Conservation (phyloP, 2,329 filamentous ascomycete genomes). For the Elsinoe arachidis region DNA sequence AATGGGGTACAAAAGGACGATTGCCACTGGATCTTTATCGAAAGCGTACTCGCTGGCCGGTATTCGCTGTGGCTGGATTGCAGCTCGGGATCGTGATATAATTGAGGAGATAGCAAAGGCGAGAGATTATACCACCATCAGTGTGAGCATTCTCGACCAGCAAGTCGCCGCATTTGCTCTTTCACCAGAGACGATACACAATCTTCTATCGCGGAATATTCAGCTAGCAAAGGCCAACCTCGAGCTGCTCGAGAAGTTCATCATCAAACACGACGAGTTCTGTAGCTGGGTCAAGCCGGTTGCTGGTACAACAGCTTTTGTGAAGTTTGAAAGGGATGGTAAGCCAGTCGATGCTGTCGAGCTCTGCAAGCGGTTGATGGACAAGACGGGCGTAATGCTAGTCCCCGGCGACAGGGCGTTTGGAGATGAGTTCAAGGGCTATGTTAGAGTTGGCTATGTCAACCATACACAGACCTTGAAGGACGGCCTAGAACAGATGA, state of each 20-base stretch:
- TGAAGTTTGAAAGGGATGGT: conserved; percentile 56
- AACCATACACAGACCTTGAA: conserved; percentile 61
- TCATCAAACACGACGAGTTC: conserved; percentile 54
- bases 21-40: conserved; percentile 73
- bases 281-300: conserved; percentile 66
- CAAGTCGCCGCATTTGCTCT: conserved; percentile 68
- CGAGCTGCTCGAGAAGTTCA: conserved; percentile 56
- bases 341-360: conserved; percentile 63
- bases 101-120: conserved; percentile 56
- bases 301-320: conserved; percentile 71
- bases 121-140: conserved; percentile 78
- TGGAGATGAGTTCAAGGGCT: conserved; percentile 64
- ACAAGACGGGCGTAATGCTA: conserved; percentile 63
- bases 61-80: conserved; percentile 75
- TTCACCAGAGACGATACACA: conserved; percentile 53
- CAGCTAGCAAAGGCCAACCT: conserved; percentile 60
- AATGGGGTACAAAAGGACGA: conserved; percentile 60
- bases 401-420: conserved; percentile 68
- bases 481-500: conserved; percentile 51
- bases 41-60: conserved; percentile 80
- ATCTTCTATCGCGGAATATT: conserved; percentile 55
- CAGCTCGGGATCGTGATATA: conserved; percentile 53
- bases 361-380: conserved; percentile 61
- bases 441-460: conserved; percentile 69
- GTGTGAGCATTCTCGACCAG: conserved; percentile 75